Conservation (phyloP, 73 alveolate genomes). For the Paramecium pentaurelia region DNA sequence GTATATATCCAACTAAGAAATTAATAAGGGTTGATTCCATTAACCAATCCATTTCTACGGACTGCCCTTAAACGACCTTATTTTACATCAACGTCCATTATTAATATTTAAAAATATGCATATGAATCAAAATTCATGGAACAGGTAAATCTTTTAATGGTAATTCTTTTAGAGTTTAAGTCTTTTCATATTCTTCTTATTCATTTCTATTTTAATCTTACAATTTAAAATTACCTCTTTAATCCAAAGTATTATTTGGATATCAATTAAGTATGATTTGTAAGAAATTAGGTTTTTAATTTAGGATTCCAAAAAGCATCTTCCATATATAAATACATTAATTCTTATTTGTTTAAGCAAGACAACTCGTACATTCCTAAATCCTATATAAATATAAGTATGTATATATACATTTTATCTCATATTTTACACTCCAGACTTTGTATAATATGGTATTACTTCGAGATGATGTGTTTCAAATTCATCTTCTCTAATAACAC, state of each 20-base stretch:
- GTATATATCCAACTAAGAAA: background rate
- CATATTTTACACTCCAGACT: conserved; percentile 64
- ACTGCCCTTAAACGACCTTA: background rate
- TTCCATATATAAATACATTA: conserved; percentile 66
- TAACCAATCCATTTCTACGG: background rate
- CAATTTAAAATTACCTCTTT: background rate
- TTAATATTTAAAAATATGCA: background rate
- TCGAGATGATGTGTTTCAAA: conserved; percentile 80
- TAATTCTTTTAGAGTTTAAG: background rate
- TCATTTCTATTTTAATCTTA: background rate
- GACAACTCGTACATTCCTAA: conserved; percentile 64
- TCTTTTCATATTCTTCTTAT: background rate
- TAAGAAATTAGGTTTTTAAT: conserved; percentile 3
- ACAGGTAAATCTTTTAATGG: conserved; percentile 14
- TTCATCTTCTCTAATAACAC: conserved; percentile 68
- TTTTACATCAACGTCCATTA: conserved; percentile 21
- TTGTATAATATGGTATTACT: conserved; percentile 65
- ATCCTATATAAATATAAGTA: conserved; percentile 31
- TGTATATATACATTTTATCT: background rate
- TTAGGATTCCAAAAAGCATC: conserved; percentile 67
- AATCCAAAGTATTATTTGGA: conserved; percentile 14
- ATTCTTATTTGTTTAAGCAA: conserved; percentile 64
- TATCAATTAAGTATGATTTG: background rate
- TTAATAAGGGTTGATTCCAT: background rate
- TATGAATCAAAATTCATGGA: background rate